Conservation (phyloP, 345 rosid species). For the Clarkia xantiana region DNA sequence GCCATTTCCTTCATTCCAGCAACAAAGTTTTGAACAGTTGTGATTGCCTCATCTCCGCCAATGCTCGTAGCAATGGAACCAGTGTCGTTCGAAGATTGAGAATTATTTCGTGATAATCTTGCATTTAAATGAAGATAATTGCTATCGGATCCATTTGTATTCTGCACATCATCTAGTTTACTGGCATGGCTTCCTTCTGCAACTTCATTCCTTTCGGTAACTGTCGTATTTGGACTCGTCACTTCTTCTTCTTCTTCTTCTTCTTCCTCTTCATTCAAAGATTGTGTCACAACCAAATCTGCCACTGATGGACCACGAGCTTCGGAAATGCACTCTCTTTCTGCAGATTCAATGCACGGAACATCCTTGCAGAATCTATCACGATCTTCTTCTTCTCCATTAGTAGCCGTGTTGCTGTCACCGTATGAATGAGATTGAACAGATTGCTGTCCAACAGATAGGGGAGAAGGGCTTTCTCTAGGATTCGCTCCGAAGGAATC, state of each 20-base stretch:
- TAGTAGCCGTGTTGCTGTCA: constrained; percentile 16
- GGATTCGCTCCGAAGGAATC: constrained; percentile 13
- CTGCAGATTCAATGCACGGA: constrained; percentile 63
- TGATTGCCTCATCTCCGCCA: constrained; percentile 50
- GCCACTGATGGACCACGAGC: too few species aligned
- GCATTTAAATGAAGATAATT: constrained; percentile 27
- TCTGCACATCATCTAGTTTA: too few species aligned
- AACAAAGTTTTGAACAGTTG: constrained; percentile 63
- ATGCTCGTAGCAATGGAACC: constrained; percentile 39
- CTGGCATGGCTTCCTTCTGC: constrained; percentile 16
- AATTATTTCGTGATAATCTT: constrained; percentile 47
- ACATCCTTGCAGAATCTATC: constrained; percentile 86
- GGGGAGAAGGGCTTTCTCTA: too few species aligned
- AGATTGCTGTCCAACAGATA: constrained; percentile 8
- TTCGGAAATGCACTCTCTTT: constrained; percentile 1
- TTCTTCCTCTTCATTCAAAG: constrained; percentile 9
- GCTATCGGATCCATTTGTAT: constrained; percentile 26
- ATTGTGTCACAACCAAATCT: too few species aligned
- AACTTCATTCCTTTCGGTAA: constrained; percentile 16
- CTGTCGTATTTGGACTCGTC: constrained; percentile 12
- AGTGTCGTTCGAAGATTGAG: constrained; percentile 65
- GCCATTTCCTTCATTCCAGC: constrained; percentile 79
- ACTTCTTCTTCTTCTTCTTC: constrained; percentile 18
- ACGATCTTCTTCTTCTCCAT: constrained; percentile 18
- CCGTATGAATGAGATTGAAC: constrained; percentile 32